Conservation (phyloP, 1,284 basidiomycete genomes). For the Boletus semigastroideus region DNA sequence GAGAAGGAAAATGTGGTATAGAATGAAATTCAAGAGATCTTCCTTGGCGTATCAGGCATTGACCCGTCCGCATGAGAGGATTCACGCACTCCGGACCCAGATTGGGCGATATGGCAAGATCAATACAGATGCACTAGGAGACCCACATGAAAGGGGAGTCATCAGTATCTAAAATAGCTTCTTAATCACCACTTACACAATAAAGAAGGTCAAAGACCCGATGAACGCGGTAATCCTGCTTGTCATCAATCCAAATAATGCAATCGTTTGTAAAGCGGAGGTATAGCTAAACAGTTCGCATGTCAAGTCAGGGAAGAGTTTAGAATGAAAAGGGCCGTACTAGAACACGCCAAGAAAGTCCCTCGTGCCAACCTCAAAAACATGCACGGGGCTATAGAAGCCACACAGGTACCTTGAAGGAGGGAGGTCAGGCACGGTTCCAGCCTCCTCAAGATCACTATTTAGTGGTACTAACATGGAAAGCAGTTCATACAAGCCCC, state of each 20-base stretch:
- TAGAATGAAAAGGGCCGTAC: slow-evolving; percentile 40
- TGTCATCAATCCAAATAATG: slow-evolving; percentile 72
- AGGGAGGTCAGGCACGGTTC: slow-evolving; percentile 10
- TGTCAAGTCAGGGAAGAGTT: slow-evolving; percentile 1
- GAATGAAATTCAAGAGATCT: slow-evolving; percentile 66
- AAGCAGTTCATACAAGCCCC: slow-evolving; percentile 52
- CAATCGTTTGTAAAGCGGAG: slow-evolving; percentile 72
- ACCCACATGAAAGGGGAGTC: not conserved
- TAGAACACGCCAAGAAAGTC: slow-evolving; percentile 68
- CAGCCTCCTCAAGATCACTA: not conserved
- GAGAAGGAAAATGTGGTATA: slow-evolving; percentile 61
- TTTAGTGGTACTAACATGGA: slow-evolving; percentile 47
- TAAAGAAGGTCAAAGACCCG: slow-evolving; percentile 57
- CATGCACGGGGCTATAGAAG: slow-evolving; percentile 40
- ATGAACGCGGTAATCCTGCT: slow-evolving; percentile 66
- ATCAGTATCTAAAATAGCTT: not conserved
- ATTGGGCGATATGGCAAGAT: slow-evolving; percentile 53
- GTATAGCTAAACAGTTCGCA: slow-evolving; percentile 37
- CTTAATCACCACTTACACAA: slow-evolving; percentile 47
- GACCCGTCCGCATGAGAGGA: not conserved
- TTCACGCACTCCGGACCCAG: slow-evolving; percentile 55
- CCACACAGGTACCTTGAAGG: slow-evolving; percentile 53
- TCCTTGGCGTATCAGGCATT: slow-evolving; percentile 12
- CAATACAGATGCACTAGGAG: slow-evolving; percentile 46
- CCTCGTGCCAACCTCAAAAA: slow-evolving; percentile 44